Percentiles rank a stretch among this genome's conserved stretches.
phyloP scores from a whole-genome alignment of 176 grass and related monocot genomes.

The Paspalum vaginatum region DNA sequence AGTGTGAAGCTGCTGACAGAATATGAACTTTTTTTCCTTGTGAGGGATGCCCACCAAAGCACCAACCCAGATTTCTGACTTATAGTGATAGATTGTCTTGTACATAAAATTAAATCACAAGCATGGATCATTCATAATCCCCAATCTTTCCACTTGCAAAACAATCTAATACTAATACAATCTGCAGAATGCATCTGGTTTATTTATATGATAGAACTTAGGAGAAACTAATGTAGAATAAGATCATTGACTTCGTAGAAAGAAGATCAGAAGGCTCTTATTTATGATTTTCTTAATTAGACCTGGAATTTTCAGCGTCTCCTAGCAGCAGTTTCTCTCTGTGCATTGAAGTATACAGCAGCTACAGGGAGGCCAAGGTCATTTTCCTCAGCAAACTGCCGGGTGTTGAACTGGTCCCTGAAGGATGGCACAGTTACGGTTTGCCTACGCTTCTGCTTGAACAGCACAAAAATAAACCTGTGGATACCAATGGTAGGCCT shows the following conservation, averaged over 20 bases:
- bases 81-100: slow-evolving; percentile 11
- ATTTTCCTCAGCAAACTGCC: slow-evolving; percentile 78
- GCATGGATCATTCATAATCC: slow-evolving; percentile 31
- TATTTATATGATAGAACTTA: slow-evolving; percentile 37
- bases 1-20: neutral
- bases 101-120: slow-evolving; percentile 13
- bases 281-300: neutral
- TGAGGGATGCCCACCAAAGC: slow-evolving; percentile 25
- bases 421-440: slow-evolving; percentile 49
- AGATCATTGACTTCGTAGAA: neutral
- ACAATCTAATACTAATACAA: slow-evolving; percentile 40
- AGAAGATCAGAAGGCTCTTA: slow-evolving; percentile 33
- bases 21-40: slow-evolving; percentile 14
- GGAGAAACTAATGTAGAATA: slow-evolving; percentile 10
- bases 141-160: slow-evolving; percentile 16
- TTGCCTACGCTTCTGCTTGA: slow-evolving; percentile 75
- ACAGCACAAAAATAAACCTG: slow-evolving; percentile 93
- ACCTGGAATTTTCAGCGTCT: slow-evolving; percentile 51
- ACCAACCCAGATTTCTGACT: neutral
- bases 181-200: slow-evolving; percentile 45
- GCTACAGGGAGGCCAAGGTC: slow-evolving; percentile 81
- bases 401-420: slow-evolving; percentile 74
- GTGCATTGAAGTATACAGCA: slow-evolving; percentile 88
- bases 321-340: slow-evolving; percentile 87
- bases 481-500: slow-evolving; percentile 92